Base-by-base conservation (phyloP, 768 basidiomycete species). In the Leccinum broughii region DNA sequence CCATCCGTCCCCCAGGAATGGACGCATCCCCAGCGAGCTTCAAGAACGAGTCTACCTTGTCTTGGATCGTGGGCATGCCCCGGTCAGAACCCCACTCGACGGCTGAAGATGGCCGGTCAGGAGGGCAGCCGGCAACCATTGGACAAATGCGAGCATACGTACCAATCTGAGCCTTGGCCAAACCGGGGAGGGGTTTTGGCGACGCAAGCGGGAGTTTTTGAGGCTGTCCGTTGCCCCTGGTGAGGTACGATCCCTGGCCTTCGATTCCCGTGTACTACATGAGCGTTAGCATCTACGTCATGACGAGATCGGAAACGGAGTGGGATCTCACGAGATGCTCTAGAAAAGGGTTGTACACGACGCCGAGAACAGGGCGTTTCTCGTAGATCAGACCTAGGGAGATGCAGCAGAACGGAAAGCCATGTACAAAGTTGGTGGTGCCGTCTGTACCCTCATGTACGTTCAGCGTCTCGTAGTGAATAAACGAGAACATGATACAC, bases 261-360 rank as follows among this genome's bases (percentile, higher is more conserved):
- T 85, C 84, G 48, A 90, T 76, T 6, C 86, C 95, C 14, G 87
- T 88, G 77, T 93, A 96, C 86, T 89, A 60, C 3, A 3, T 14
- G 17, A 20, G 48, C 14, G 9, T 58, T 17, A 53, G 26, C 14
- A 2, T 3, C 17, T n/a, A 10, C 17, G 39, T n/a, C n/a, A 44
- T 3, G 34, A 30, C 7, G 14, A 37, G n/a, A 28, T 44, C 48
- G 10, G 55, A 20, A 54, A 35, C 13, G 3, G 32, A 37, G 5
- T 15, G 32, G 49, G 30, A 8, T 46, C 66, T 64, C 58, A 90
- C 89, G 56, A 96, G 80, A 55, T 95, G 85, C 63, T 93, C 84
- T 56, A 95, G 81, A 81, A 94, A 95, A 0, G 95, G 95, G 70
- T 95, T 95, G 78, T 87, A 96, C 62, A 98, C 88, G 44, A 98